phyloP scores from a whole-genome alignment of 2,329 filamentous ascomycete genomes.

The Tolypocladium pustulatum region DNA sequence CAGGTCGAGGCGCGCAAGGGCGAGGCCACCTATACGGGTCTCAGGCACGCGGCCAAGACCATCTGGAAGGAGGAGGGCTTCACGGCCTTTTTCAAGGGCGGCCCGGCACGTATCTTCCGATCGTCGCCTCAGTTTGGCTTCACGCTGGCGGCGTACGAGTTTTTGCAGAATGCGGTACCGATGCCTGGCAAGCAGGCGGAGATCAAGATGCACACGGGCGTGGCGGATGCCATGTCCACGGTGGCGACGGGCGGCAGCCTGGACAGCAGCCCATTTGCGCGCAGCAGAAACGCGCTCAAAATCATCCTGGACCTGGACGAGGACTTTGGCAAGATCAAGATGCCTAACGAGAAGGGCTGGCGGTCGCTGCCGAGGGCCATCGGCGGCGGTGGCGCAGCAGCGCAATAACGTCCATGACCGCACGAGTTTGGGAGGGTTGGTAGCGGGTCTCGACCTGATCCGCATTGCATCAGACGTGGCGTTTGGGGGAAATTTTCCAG shows the following conservation, averaged over 20 bases:
- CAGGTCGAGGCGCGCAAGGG: conserved; percentile 97
- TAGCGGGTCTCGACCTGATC: not conserved
- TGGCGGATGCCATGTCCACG: conserved; percentile 50
- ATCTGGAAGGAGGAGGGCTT: conserved; percentile 89
- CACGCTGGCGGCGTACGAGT: conserved; percentile 89
- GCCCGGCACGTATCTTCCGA: conserved; percentile 85
- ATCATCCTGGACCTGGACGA: conserved; percentile 90
- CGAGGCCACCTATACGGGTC: conserved; percentile 74
- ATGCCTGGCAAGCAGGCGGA: conserved; percentile 51
- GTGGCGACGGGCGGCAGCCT: conserved; percentile 11
- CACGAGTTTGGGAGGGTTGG: not conserved
- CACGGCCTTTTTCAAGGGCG: conserved; percentile 96
- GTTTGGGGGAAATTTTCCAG: conserved; percentile 4
- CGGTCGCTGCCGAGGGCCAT: conserved; percentile 40
- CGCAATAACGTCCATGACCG: conserved; percentile 1
- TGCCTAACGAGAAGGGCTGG: conserved; percentile 45
- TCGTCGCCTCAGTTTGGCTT: conserved; percentile 97
- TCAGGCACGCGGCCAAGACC: conserved; percentile 75
- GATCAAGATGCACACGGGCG: conserved; percentile 43
- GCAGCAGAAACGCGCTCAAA: conserved; percentile 84
- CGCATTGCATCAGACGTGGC: conserved; percentile 9
- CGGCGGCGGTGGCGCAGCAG: conserved; percentile 21
- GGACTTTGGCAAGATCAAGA: conserved; percentile 71
- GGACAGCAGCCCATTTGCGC: conserved; percentile 38
- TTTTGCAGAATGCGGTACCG: conserved; percentile 72